Conservation (phyloP, 768 basidiomycete species). For the Termitomyces sp. region DNA sequence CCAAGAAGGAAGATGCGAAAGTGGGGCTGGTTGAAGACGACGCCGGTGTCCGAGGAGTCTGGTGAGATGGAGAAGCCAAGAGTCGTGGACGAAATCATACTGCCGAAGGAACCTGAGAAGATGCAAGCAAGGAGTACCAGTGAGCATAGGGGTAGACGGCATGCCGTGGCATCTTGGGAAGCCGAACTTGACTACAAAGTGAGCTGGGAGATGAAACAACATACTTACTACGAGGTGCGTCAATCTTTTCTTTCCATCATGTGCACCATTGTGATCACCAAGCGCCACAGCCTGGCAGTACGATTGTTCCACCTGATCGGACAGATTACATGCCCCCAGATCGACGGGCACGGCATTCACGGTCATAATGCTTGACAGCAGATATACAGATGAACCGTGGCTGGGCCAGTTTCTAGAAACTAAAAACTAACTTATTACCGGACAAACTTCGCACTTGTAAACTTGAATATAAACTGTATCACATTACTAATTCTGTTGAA, state of each 20-base stretch:
- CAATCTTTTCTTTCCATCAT: background rate
- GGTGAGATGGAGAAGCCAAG: constrained; percentile 4
- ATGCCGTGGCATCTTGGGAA: constrained; percentile 12
- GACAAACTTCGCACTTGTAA: background rate
- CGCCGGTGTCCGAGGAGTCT: constrained; percentile 5
- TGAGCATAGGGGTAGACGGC: constrained; percentile 4
- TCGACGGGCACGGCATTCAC: background rate
- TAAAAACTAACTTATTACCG: background rate
- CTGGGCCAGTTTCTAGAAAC: background rate
- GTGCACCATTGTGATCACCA: background rate
- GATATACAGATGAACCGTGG: background rate
- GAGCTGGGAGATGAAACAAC: constrained; percentile 11
- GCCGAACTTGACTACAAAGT: constrained; percentile 8
- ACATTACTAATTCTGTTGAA: constrained; percentile 9
- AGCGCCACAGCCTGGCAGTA: constrained; percentile 11
- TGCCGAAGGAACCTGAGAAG: constrained; percentile 10
- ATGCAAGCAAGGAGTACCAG: background rate
- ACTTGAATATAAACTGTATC: constrained; percentile 1
- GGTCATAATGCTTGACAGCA: background rate
- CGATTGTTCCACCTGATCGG: background rate
- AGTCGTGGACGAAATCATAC: constrained; percentile 10
- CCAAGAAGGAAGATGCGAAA: constrained; percentile 20
- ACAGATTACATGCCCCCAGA: constrained; percentile 5
- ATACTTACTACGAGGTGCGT: constrained; percentile 8
- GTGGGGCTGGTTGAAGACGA: constrained; percentile 7